Percentiles rank a stretch among this genome's conserved stretches.
These are phyloP conservation scores for Candida piceae DNA, from an alignment of 805 yeast genomes.

Conservation along the genomic window DNA sequence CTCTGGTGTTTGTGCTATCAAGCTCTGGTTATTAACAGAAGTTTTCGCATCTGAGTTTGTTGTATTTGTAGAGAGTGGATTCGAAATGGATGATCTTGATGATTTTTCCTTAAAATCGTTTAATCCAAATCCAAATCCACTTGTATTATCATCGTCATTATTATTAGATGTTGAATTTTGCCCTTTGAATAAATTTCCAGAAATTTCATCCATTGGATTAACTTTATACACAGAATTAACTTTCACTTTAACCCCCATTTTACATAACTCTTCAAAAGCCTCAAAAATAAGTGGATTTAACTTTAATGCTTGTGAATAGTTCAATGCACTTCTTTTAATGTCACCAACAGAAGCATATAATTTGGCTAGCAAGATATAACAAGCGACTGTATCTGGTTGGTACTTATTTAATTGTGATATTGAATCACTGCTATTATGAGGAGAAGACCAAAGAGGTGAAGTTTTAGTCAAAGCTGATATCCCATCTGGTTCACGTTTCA, in stretches of 20 bases:
- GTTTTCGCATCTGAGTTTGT: not conserved
- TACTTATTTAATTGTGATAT: conserved; percentile 10
- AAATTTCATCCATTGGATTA: conserved; percentile 16
- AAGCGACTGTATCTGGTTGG: conserved; percentile 65
- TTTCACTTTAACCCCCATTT: conserved; percentile 64
- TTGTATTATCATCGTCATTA: conserved; percentile 9
- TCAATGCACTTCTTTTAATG: conserved; percentile 55
- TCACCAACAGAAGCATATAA: conserved; percentile 57
- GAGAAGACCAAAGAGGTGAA: conserved; percentile 32
- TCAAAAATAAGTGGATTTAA: conserved; percentile 82
- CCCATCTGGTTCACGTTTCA: conserved; percentile 58
- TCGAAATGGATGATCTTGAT: conserved; percentile 3
- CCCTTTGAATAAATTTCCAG: conserved; percentile 14
- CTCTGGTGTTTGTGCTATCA: conserved; percentile 25
- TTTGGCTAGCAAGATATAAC: conserved; percentile 66
- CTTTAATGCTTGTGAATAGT: conserved; percentile 64
- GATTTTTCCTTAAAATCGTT: conserved; percentile 1
- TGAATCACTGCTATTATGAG: conserved; percentile 3
- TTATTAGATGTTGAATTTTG: not conserved
- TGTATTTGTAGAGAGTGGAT: not conserved
- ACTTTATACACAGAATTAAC: conserved; percentile 48
- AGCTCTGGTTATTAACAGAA: not conserved
- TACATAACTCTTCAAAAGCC: conserved; percentile 71
- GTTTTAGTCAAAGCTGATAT: conserved; percentile 42
- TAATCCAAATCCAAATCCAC: conserved; percentile 14